Conservation (phyloP, 192 early-diverging fungal species). For the Pilobolus umbonatus region DNA sequence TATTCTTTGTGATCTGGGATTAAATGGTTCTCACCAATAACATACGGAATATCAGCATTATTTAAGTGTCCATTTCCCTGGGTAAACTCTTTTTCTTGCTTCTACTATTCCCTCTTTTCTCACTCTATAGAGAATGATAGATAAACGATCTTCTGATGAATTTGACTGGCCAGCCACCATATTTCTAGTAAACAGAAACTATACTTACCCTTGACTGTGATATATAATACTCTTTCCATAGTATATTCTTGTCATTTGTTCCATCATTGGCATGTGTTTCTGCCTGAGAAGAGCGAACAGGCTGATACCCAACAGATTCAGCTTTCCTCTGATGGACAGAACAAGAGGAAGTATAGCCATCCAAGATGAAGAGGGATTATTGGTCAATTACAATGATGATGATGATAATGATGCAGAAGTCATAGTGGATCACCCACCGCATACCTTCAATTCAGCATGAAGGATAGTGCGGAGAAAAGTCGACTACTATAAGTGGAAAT, state of each 20-base stretch:
- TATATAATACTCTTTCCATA: background rate
- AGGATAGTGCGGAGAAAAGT: no score
- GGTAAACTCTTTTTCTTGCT: background rate
- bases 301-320: slow-evolving; percentile 23
- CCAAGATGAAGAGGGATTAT: slow-evolving; percentile 15
- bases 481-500: no score
- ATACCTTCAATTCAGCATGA: no score
- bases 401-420: slow-evolving; percentile 1
- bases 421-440: background rate
- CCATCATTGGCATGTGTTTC: slow-evolving; percentile 22
- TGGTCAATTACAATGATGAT: slow-evolving; percentile 7
- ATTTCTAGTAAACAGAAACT: slow-evolving; percentile 9
- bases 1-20: no score
- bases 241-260: slow-evolving; percentile 14
- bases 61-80: no score
- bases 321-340: slow-evolving; percentile 13
- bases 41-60: no score
- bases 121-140: background rate
- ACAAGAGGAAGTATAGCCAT: background rate
- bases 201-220: background rate
- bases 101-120: background rate
- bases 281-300: slow-evolving; percentile 20
- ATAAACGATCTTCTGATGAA: slow-evolving; percentile 11
- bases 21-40: no score
- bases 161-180: slow-evolving; percentile 12